A percentile compares a stretch with the other conserved stretches of the same genome.
These are phyloP conservation scores for Salvia hispanica DNA, from an alignment of 257 asterid genomes.

Conservation along the genomic window DNA sequence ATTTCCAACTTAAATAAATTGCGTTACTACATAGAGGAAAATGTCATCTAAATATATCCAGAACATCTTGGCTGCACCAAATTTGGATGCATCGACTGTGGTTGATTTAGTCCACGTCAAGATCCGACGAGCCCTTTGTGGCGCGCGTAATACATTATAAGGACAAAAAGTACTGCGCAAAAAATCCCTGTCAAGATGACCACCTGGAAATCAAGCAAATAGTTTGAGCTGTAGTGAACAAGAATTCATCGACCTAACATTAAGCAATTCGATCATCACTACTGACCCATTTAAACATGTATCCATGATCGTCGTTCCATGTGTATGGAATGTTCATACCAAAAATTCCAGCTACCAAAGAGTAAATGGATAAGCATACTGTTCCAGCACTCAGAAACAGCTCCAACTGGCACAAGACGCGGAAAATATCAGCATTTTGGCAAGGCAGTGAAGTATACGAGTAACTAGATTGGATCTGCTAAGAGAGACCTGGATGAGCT, in stretches of 20 bases:
- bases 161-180: slow-evolving; percentile 41
- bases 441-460: background rate
- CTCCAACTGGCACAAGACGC: slow-evolving; percentile 65
- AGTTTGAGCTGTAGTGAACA: background rate
- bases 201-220: slow-evolving; percentile 48
- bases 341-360: slow-evolving; percentile 72
- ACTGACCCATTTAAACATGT: slow-evolving; percentile 90
- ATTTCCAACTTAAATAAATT: background rate
- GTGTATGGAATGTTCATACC: slow-evolving; percentile 93
- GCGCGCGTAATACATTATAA: slow-evolving; percentile 72
- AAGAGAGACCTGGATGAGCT: slow-evolving; percentile 79
- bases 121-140: slow-evolving; percentile 80
- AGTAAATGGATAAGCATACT: slow-evolving; percentile 54
- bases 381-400: slow-evolving; percentile 89
- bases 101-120: slow-evolving; percentile 25
- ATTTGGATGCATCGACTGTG: background rate
- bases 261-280: background rate
- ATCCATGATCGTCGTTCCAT: slow-evolving; percentile 59
- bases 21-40: background rate
- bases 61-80: background rate
- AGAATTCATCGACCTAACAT: background rate
- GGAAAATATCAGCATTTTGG: background rate
- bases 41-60: slow-evolving; percentile 8
- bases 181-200: slow-evolving; percentile 38
- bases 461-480: background rate